Evolutionary conservation across 768 basidiomycete species (phyloP).

Genomic region (Pleurotus salmoneostramineus): DNA sequence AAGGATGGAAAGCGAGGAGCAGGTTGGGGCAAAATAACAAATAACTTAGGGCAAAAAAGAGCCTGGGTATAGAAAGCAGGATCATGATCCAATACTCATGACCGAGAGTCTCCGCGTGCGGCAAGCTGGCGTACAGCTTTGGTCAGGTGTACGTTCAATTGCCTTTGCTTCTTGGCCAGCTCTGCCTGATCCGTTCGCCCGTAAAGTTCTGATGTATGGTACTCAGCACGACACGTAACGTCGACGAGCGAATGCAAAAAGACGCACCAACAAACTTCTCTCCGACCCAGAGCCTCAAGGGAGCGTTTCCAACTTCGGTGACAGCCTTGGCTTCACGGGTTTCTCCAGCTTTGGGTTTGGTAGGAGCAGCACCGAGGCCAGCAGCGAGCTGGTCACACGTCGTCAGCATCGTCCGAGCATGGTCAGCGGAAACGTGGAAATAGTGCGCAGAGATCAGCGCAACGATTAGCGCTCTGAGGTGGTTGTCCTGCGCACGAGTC

Average conservation of each 20-base stretch:
- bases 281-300: conserved; percentile 68
- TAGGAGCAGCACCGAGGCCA: conserved; percentile 52
- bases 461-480: conserved; percentile 67
- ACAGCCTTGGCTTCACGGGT: conserved; percentile 6
- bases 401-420: conserved; percentile 61
- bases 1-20: too few species aligned
- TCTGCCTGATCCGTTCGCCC: conserved; percentile 50
- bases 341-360: conserved; percentile 15
- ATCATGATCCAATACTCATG: background rate
- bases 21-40: too few species aligned
- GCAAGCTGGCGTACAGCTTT: background rate
- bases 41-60: too few species aligned
- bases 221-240: too few species aligned
- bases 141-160: conserved; percentile 28
- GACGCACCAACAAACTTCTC: conserved; percentile 60
- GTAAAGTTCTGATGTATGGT: conserved; percentile 44
- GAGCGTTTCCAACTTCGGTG: conserved; percentile 51
- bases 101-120: background rate
- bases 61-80: too few species aligned
- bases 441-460: conserved; percentile 70
- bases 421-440: conserved; percentile 63
- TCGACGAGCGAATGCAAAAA: background rate
- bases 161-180: conserved; percentile 41
- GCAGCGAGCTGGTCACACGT: conserved; percentile 70
- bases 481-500: conserved; percentile 60